A percentile compares a stretch with the other conserved stretches of the same genome.
Conservation (phyloP, 2,329 filamentous ascomycete genomes). For the Alternaria sp. region DNA sequence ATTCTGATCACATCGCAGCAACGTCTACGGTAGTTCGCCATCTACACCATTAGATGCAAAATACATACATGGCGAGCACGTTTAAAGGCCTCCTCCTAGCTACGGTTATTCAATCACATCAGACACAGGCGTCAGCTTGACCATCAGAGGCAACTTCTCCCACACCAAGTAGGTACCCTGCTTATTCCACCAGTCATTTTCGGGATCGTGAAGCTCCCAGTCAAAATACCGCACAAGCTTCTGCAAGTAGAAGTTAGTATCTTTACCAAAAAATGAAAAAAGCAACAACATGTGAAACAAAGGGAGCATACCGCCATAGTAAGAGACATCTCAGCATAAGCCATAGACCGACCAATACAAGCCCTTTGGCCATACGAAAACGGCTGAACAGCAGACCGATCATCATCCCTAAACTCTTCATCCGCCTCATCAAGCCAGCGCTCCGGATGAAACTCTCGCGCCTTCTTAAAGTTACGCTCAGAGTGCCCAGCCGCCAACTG, state of each 20-base stretch:
- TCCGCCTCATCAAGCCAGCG: slow-evolving; percentile 16
- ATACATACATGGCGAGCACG: not conserved
- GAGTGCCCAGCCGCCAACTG: slow-evolving; percentile 25
- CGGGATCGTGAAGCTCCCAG: slow-evolving; percentile 6
- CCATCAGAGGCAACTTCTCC: slow-evolving; percentile 15
- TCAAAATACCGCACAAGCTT: slow-evolving; percentile 12
- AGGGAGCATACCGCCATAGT: not conserved
- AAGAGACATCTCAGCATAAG: not conserved
- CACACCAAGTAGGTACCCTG: slow-evolving; percentile 16
- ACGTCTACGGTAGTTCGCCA: not conserved
- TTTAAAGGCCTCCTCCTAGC: not conserved
- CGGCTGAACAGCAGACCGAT: slow-evolving; percentile 41
- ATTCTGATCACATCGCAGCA: not conserved
- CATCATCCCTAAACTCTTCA: slow-evolving; percentile 37
- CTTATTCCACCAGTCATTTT: slow-evolving; percentile 7
- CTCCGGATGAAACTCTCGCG: slow-evolving; percentile 23
- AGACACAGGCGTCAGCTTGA: slow-evolving; percentile 7
- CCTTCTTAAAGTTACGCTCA: slow-evolving; percentile 28
- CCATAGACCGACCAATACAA: slow-evolving; percentile 22
- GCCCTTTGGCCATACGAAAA: slow-evolving; percentile 20
- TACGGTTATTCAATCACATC: not conserved
- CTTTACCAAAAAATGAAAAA: too few species aligned
- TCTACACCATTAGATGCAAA: not conserved
- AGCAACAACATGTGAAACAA: too few species aligned
- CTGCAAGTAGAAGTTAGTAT: too few species aligned